Evolutionary conservation across 2,329 filamentous ascomycete genomes (phyloP).

Genomic region (Dryadomyces sulphureus): DNA sequence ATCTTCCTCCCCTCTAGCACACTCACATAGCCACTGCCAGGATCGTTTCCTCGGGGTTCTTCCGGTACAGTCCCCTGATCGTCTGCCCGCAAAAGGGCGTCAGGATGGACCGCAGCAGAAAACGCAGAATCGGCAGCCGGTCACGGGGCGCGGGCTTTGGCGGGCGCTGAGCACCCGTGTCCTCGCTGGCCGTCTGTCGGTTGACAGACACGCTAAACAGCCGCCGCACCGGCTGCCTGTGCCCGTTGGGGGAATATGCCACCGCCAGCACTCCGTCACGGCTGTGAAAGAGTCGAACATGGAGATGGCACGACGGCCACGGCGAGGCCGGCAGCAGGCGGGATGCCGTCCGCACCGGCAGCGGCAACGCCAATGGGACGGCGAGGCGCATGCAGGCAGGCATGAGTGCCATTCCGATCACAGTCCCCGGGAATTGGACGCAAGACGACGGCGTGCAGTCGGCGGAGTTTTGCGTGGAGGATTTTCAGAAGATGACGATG

Average conservation of each 20-base stretch:
- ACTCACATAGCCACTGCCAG: slow-evolving; percentile 28
- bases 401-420: neutral
- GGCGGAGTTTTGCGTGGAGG: too few species aligned
- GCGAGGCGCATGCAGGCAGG: neutral
- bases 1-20: too few species aligned
- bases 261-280: neutral
- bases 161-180: neutral
- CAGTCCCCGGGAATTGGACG: too few species aligned
- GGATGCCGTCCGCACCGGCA: neutral
- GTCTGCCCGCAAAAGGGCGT: slow-evolving; percentile 23
- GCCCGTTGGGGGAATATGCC: too few species aligned
- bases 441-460: too few species aligned
- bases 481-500: too few species aligned
- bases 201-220: neutral
- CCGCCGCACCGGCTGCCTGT: neutral
- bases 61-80: slow-evolving; percentile 22
- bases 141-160: slow-evolving; percentile 3
- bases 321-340: neutral
- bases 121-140: slow-evolving; percentile 12
- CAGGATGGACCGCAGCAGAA: slow-evolving; percentile 19
- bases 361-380: neutral
- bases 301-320: neutral
- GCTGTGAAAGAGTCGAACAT: slow-evolving; percentile 1
- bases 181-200: neutral
- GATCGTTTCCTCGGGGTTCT: slow-evolving; percentile 28